Conservation (phyloP, 2,329 filamentous ascomycete genomes). For the Sporothrix globosa region DNA sequence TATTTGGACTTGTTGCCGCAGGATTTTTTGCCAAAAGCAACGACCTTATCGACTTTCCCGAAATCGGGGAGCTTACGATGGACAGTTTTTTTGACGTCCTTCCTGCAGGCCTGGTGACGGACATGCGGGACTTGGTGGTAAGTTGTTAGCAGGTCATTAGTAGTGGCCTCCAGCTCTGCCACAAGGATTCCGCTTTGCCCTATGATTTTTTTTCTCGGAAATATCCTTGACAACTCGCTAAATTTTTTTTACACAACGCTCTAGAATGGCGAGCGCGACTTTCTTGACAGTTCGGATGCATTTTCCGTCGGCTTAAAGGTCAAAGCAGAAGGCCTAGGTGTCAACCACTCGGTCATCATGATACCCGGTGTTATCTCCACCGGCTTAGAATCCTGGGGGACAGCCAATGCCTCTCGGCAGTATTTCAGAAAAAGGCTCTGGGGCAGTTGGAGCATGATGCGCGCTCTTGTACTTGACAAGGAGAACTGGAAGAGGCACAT, state of each 20-base stretch:
- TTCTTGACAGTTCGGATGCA: constrained; percentile 84
- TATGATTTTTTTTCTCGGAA: neutral
- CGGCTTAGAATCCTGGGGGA: constrained; percentile 95
- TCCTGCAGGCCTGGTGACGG: constrained; percentile 80
- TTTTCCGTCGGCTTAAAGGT: constrained; percentile 89
- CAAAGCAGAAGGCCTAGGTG: constrained; percentile 75
- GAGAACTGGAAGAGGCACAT: constrained; percentile 94
- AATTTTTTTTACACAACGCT: constrained; percentile 26
- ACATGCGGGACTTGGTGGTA: constrained; percentile 84
- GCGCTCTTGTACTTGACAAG: constrained; percentile 88
- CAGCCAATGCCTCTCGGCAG: constrained; percentile 76
- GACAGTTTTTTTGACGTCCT: constrained; percentile 85
- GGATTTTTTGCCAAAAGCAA: constrained; percentile 88
- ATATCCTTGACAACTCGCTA: constrained; percentile 26
- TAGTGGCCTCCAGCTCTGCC: neutral
- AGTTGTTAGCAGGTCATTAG: constrained; percentile 39
- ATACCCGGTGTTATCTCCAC: constrained; percentile 97
- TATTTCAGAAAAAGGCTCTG: constrained; percentile 95
- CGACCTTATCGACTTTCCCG: constrained; percentile 81
- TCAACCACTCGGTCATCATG: constrained; percentile 92
- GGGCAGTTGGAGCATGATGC: constrained; percentile 99
- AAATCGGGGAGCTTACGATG: constrained; percentile 73
- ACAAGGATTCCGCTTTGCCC: neutral
- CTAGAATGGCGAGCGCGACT: constrained; percentile 80
- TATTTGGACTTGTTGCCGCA: constrained; percentile 88